These are phyloP conservation scores for Blastocystis sp. DNA, from an alignment of 352 stramenopile species.

Conservation along the genomic window DNA sequence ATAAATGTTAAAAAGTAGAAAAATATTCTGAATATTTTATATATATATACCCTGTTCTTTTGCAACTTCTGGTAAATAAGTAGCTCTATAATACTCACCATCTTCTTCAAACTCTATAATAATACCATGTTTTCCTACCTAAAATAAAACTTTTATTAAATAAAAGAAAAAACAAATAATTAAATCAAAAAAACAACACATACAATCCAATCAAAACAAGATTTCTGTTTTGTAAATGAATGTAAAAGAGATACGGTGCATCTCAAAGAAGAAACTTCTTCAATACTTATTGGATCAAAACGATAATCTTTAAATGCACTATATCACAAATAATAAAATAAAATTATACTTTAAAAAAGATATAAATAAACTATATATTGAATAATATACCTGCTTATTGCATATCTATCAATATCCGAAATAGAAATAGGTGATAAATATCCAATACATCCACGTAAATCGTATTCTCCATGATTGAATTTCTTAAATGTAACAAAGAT, in stretches of 20 bases:
- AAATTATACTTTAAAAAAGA: too few species aligned
- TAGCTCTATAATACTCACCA: slow-evolving; percentile 2
- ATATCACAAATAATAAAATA: not conserved
- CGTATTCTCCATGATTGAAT: not conserved
- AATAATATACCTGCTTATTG: slow-evolving; percentile 31
- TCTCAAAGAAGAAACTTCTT: slow-evolving; percentile 16
- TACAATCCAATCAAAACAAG: slow-evolving; percentile 23
- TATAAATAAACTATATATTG: too few species aligned
- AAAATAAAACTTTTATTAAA: too few species aligned
- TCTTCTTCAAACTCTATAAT: slow-evolving; percentile 37
- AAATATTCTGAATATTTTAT: too few species aligned
- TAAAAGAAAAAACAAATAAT: too few species aligned
- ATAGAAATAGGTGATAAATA: slow-evolving; percentile 18
- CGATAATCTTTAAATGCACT: slow-evolving; percentile 30
- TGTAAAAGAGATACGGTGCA: slow-evolving; percentile 23
- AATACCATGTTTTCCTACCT: slow-evolving; percentile 34
- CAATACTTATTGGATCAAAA: slow-evolving; percentile 9
- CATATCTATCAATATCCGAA: slow-evolving; percentile 23
- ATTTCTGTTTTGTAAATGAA: slow-evolving; percentile 13
- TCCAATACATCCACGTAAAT: slow-evolving; percentile 31
- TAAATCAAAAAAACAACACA: too few species aligned
- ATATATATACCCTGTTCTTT: slow-evolving; percentile 7
- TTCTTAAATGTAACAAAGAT: slow-evolving; percentile 37
- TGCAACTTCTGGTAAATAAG: slow-evolving; percentile 32
- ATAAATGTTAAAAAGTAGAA: too few species aligned